Evolutionary conservation across 441 rosid genomes (phyloP).

Genomic region (Theobroma grandiflorum): DNA sequence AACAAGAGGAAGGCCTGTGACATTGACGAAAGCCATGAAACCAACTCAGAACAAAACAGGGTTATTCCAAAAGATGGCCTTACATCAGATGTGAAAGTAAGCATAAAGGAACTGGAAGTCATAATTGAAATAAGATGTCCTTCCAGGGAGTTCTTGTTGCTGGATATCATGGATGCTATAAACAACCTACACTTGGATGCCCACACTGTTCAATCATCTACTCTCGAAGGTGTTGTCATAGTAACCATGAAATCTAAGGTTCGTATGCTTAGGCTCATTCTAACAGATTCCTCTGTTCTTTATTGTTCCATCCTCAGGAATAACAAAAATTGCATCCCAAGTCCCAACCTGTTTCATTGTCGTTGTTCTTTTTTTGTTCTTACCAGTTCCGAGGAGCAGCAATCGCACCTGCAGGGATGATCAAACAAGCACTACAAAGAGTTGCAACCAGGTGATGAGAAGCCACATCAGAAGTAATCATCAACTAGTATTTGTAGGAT

Average conservation of each 20-base stretch:
- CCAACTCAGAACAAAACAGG: constrained; percentile 33
- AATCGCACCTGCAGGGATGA: constrained; percentile 66
- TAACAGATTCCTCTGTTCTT: not conserved
- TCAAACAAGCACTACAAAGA: constrained; percentile 67
- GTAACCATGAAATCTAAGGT: constrained; percentile 76
- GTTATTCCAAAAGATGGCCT: constrained; percentile 35
- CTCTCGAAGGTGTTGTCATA: constrained; percentile 58
- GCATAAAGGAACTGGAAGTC: constrained; percentile 68
- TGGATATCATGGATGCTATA: constrained; percentile 77
- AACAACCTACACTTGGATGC: constrained; percentile 76
- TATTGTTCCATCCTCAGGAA: not conserved
- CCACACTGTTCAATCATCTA: constrained; percentile 65
- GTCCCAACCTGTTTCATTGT: not conserved
- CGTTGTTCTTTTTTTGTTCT: not conserved
- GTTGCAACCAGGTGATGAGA: constrained; percentile 48
- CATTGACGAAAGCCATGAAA: constrained; percentile 38
- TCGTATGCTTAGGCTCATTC: constrained; percentile 5
- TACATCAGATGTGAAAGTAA: constrained; percentile 56
- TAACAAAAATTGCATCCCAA: no score
- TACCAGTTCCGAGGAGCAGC: constrained; percentile 75
- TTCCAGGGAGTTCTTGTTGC: constrained; percentile 67
- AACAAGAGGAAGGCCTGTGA: constrained; percentile 70
- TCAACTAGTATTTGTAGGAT: constrained; percentile 21
- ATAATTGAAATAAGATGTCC: constrained; percentile 68
- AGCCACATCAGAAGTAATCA: constrained; percentile 13